Base-by-base conservation (phyloP, 768 basidiomycete genomes). In the Termitomyces sp. region DNA sequence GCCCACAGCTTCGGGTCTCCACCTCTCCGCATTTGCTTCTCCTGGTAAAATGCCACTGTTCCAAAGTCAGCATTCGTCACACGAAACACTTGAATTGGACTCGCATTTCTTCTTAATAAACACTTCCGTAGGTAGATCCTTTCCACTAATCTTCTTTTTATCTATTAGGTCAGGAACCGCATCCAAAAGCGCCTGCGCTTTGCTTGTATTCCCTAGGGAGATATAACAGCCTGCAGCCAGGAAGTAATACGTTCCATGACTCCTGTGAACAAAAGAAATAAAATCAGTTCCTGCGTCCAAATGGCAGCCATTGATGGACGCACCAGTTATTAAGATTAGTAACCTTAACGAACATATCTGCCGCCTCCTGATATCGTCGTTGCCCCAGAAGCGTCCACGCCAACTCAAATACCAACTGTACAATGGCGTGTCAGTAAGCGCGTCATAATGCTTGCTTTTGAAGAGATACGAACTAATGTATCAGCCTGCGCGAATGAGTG, bases 211-310 rank as follows among this genome's bases (percentile, higher is more conserved):
- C 31, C 80, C 78, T 9, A 84, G 61, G 0, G 84, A 82, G 48
- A 87, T 65, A 61, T 85, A 77, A 63, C 90, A 92, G 1, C 90
- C 87, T 79, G 86, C 88, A 22, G 87, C 85, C 34, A 90, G 79
- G 67, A 86, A 90, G 61, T 84, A 84, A 68, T 92, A 92, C 10
- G 90, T 91, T 3, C 80, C 88, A 52, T 88, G 90, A 65, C 85
- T 86, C 88, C 87, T 88, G 61, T 87, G 7, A n/a, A 31, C 46
- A 4, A n/a, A 0, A 10, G 39, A 9, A 39, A 39, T 0, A n/a
- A 29, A 3, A 16, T 39, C 14, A 7, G 61, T 46, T 5, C 41
- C 56, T 4, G n/a, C 12, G 14, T 42, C 7, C 14, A 18, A 20
- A 27, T 16, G 59, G 26, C 34, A 13, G 34, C 49, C 27, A 1